Conservation (phyloP, 306 rosid genomes). For the Castanea sativa region DNA sequence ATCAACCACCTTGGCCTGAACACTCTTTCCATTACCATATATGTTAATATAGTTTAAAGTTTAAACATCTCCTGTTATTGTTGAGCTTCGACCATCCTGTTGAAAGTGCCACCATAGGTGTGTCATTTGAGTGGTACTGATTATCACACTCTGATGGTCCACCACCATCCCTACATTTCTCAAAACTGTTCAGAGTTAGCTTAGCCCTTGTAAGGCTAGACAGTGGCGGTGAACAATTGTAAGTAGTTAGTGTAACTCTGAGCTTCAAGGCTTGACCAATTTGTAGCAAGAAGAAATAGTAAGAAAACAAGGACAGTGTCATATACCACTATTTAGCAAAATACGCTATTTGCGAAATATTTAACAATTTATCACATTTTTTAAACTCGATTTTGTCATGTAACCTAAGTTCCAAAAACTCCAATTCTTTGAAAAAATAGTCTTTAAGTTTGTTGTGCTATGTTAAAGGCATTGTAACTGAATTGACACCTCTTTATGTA, state of each 20-base stretch:
- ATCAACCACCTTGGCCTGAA: slow-evolving; percentile 56
- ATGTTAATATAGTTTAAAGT: slow-evolving; percentile 24
- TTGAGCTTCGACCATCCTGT: slow-evolving; percentile 27
- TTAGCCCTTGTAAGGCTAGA: slow-evolving; percentile 22
- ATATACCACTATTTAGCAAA: too few relatives aligned
- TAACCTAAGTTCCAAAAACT: too few relatives aligned
- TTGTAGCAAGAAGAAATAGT: neutral
- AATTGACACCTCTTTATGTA: too few relatives aligned
- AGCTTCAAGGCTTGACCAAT: neutral
- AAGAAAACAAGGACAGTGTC: too few relatives aligned
- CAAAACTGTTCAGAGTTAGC: slow-evolving; percentile 46
- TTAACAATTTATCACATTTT: too few relatives aligned
- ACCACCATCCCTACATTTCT: slow-evolving; percentile 29
- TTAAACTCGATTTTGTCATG: accelerated
- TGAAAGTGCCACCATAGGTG: slow-evolving; percentile 10
- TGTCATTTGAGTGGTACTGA: slow-evolving; percentile 34
- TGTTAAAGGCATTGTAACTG: too few relatives aligned
- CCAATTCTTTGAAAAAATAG: too few relatives aligned
- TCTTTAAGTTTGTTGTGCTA: too few relatives aligned
- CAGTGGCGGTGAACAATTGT: slow-evolving; percentile 34
- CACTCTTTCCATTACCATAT: slow-evolving; percentile 43
- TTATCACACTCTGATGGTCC: slow-evolving; percentile 16
- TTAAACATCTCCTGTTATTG: slow-evolving; percentile 29
- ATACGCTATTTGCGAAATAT: too few relatives aligned
- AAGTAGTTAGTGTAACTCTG: neutral